Evolutionary conservation across 176 grass and related monocot species (phyloP), one percentile per base, ranked within the genome.

Genomic region (Triticum aestivum): DNA sequence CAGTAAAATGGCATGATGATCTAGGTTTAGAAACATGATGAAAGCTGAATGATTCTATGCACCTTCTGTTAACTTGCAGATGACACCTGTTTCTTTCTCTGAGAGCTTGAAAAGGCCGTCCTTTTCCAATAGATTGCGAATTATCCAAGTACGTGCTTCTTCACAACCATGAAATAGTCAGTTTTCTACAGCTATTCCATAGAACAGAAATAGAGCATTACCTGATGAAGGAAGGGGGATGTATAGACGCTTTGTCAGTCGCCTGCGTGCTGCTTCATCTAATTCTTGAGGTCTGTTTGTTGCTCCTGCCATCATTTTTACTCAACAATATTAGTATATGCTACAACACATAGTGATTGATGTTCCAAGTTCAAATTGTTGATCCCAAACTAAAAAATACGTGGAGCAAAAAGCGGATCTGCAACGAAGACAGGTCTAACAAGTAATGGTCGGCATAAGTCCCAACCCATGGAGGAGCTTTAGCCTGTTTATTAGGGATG

Each of bases 231-330:
- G 96, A 80, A 98, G 96, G 61, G 96, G 93, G 63, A 98, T 98
- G 76, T 98, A 98, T 73, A 98, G 79, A 37, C 96, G 93, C 85
- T 95, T 98, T 61, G 93, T 93, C 69, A 98, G 84, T 78, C 96
- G 88, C 79, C 96, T 92, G 24, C 96, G 93, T 52, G 96, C 96
- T 26, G 96, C 96, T 92, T 98, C 96, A 89, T 98, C 96, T 88
- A 98, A 88, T 85, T 98, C 96, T 37, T 98, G 96, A 80, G 96
- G 96, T 82, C 96, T 95, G 82, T 98, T 98, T 85, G 96, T 98
- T 75, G 96, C 96, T 86, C 96, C 93, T 98, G 76, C 32, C 69
- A 82, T 84, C 64, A 83, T 90, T 86, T 52, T 61, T 79, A 23
- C 10, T 6, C 20, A 35, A 81, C 11, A 6, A 81, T 32, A 75